A percentile compares a stretch with the other conserved stretches of the same genome.
Evolutionary conservation across 177 flowering plant species (phyloP).

Genomic region (Vitis hybrid): DNA sequence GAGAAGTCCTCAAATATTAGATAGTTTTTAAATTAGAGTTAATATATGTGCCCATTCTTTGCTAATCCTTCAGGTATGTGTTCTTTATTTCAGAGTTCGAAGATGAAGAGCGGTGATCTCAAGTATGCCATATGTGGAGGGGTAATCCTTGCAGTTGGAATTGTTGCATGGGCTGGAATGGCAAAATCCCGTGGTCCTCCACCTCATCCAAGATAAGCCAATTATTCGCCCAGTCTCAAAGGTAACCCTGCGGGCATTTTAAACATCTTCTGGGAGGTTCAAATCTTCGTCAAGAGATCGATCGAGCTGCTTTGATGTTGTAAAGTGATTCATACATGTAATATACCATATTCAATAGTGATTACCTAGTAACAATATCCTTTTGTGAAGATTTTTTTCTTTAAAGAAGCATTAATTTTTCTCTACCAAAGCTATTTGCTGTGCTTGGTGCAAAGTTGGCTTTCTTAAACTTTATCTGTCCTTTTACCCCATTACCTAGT

Average conservation of each 20-base stretch:
- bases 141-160: conserved; percentile 67
- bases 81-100: conserved; percentile 41
- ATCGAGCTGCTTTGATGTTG: background rate
- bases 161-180: conserved; percentile 66
- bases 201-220: conserved; percentile 54
- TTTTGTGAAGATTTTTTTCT: background rate
- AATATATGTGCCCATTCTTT: background rate
- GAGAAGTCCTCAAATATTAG: no score
- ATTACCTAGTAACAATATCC: background rate
- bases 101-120: conserved; percentile 58
- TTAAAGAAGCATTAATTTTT: no score
- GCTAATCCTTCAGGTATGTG: background rate
- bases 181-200: conserved; percentile 62
- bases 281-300: background rate
- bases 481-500: no score
- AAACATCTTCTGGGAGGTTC: conserved; percentile 6
- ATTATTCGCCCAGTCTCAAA: background rate
- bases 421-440: no score
- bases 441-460: no score
- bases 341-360: conserved; percentile 3
- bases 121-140: conserved; percentile 72
- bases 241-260: background rate
- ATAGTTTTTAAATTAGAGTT: no score
- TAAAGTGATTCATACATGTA: background rate
- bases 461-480: no score